Evolutionary conservation across 306 rosid genomes (phyloP).

Genomic region (Trifolium repens): DNA sequence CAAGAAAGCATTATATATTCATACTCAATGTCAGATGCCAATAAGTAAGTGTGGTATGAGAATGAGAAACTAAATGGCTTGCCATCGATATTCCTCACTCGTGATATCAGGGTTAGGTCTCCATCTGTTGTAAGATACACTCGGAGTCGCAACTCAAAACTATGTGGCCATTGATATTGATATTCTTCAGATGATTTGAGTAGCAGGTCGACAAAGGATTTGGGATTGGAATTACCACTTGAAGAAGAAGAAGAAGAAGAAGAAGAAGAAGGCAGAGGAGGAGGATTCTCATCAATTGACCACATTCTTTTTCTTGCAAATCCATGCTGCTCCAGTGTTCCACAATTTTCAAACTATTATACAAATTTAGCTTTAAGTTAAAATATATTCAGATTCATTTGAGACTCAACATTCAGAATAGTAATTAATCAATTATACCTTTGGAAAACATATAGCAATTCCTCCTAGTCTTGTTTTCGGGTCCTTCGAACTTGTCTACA

Average conservation of each 20-base stretch:
- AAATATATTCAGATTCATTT: too few species aligned
- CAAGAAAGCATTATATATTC: background rate
- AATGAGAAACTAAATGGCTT: conserved; percentile 88
- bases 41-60: conserved; percentile 78
- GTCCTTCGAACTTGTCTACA: too few species aligned
- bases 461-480: too few species aligned
- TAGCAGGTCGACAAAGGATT: conserved; percentile 70
- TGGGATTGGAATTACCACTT: conserved; percentile 53
- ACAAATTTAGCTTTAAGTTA: too few species aligned
- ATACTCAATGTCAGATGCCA: conserved; percentile 92
- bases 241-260: background rate
- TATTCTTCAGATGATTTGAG: conserved; percentile 78
- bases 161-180: conserved; percentile 62
- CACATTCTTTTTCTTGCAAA: too few species aligned
- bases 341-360: too few species aligned
- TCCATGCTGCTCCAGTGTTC: too few species aligned
- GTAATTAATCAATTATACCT: too few species aligned
- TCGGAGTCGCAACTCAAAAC: conserved; percentile 89
- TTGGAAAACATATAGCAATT: too few species aligned
- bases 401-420: too few species aligned
- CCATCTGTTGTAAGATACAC: conserved; percentile 69
- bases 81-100: conserved; percentile 75
- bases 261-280: conserved; percentile 43
- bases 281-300: conserved; percentile 69
- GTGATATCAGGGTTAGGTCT: conserved; percentile 70